phyloP scores from a whole-genome alignment of 371 early-diverging fungal genomes.

The Mortierella polycephala region DNA sequence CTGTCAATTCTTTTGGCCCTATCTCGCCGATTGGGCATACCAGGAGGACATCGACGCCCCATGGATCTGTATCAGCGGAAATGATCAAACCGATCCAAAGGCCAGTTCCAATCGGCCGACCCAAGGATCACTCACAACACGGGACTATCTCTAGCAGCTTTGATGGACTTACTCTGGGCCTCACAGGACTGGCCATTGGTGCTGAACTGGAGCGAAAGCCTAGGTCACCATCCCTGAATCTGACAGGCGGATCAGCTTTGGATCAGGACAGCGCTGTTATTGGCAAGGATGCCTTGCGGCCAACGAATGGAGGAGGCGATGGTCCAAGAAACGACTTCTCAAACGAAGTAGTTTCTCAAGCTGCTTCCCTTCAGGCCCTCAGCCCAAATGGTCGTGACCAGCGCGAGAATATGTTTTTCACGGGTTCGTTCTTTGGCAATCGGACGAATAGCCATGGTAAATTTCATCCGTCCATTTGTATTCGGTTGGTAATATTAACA shows the following conservation, averaged over 20 bases:
- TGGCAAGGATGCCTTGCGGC: conserved; percentile 22
- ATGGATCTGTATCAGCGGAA: conserved; percentile 32
- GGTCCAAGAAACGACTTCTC: conserved; percentile 11
- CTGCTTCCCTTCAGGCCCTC: conserved; percentile 15
- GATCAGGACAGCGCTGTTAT: conserved; percentile 31
- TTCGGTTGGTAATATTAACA: background rate
- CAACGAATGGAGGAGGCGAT: conserved; percentile 6
- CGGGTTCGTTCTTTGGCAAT: conserved; percentile 34
- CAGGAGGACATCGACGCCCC: conserved; percentile 47
- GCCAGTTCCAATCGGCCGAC: conserved; percentile 50
- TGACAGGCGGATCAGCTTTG: conserved; percentile 23
- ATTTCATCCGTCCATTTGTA: background rate
- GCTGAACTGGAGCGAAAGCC: conserved; percentile 32
- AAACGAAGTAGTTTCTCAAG: background rate
- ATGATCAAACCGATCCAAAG: conserved; percentile 48
- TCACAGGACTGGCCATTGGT: conserved; percentile 38
- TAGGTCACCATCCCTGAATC: conserved; percentile 36
- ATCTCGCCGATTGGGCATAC: conserved; percentile 52
- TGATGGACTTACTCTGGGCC: conserved; percentile 42
- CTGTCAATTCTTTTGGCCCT: conserved; percentile 42
- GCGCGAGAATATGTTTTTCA: conserved; percentile 7
- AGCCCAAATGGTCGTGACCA: conserved; percentile 29
- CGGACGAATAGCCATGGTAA: conserved; percentile 38
- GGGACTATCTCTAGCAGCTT: conserved; percentile 41
- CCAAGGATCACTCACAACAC: conserved; percentile 26